These are phyloP conservation scores for Spirogloea muscicola DNA, from an alignment of 139 green algal species.

Conservation along the genomic window DNA sequence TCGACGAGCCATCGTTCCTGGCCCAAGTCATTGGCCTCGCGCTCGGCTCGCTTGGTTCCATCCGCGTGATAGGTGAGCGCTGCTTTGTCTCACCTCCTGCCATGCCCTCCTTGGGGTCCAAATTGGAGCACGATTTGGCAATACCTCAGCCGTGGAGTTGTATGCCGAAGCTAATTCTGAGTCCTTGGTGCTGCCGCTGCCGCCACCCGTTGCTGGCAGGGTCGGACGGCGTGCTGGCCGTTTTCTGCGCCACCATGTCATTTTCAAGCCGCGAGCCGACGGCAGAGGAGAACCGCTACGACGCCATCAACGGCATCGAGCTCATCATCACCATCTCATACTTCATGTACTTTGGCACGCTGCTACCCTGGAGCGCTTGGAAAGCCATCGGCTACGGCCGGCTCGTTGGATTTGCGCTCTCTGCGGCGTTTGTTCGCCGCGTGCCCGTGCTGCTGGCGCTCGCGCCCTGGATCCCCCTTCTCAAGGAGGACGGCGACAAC, in stretches of 20 bases:
- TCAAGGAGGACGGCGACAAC: too few relatives aligned
- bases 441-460: slow-evolving; percentile 22
- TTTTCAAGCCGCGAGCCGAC: slow-evolving; percentile 25
- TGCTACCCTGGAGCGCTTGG: slow-evolving; percentile 21
- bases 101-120: too few relatives aligned
- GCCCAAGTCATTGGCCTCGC: slow-evolving; percentile 32
- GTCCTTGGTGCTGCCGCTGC: too few relatives aligned
- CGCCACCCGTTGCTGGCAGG: too few relatives aligned
- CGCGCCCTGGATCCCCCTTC: slow-evolving; percentile 14
- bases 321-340: slow-evolving; percentile 29
- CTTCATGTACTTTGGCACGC: slow-evolving; percentile 27
- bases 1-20: slow-evolving; percentile 31
- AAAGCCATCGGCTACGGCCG: slow-evolving; percentile 6
- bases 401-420: not conserved
- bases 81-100: slow-evolving; percentile 8
- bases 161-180: too few relatives aligned
- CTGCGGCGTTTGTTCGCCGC: slow-evolving; percentile 4
- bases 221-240: slow-evolving; percentile 12
- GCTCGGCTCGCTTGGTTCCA: slow-evolving; percentile 2
- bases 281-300: slow-evolving; percentile 22
- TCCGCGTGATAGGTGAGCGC: slow-evolving; percentile 6
- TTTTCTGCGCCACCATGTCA: slow-evolving; percentile 7
- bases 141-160: too few relatives aligned
- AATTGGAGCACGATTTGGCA: too few relatives aligned
- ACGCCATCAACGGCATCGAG: slow-evolving; percentile 33